A percentile compares a stretch with the other conserved stretches of the same genome.
Evolutionary conservation across 352 stramenopile species (phyloP).

Genomic region (Plasmopara halstedii): DNA sequence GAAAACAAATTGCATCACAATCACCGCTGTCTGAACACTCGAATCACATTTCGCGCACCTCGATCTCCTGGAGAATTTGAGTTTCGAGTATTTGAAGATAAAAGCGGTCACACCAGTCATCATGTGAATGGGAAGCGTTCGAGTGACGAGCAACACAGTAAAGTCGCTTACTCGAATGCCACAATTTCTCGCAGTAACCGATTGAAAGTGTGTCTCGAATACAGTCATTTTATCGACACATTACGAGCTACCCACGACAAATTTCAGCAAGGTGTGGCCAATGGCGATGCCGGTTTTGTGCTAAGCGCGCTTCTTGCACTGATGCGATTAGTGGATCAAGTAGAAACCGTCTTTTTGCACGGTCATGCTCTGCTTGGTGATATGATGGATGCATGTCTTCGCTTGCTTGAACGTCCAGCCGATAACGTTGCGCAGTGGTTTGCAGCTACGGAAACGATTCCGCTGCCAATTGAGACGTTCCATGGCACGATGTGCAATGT

Average conservation of each 20-base stretch:
- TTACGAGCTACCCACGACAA: constrained; percentile 56
- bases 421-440: constrained; percentile 37
- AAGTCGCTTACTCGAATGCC: constrained; percentile 48
- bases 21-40: constrained; percentile 55
- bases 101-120: constrained; percentile 24
- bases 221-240: constrained; percentile 74
- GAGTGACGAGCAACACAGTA: constrained; percentile 24
- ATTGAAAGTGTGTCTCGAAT: constrained; percentile 69
- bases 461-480: constrained; percentile 63
- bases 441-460: constrained; percentile 48
- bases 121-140: constrained; percentile 19
- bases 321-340: constrained; percentile 61
- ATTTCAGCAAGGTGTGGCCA: constrained; percentile 39
- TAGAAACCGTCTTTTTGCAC: constrained; percentile 69
- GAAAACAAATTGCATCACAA: constrained; percentile 68
- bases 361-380: constrained; percentile 55
- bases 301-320: constrained; percentile 56
- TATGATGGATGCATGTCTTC: constrained; percentile 43
- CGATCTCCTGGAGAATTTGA: constrained; percentile 78
- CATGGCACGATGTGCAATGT: constrained; percentile 69
- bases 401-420: constrained; percentile 36
- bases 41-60: constrained; percentile 74
- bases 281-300: constrained; percentile 51
- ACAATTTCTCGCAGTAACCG: constrained; percentile 62
- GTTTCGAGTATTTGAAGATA: constrained; percentile 77